Evolutionary conservation across 768 basidiomycete species (phyloP).

Genomic region (Xerocomus potaroensis): DNA sequence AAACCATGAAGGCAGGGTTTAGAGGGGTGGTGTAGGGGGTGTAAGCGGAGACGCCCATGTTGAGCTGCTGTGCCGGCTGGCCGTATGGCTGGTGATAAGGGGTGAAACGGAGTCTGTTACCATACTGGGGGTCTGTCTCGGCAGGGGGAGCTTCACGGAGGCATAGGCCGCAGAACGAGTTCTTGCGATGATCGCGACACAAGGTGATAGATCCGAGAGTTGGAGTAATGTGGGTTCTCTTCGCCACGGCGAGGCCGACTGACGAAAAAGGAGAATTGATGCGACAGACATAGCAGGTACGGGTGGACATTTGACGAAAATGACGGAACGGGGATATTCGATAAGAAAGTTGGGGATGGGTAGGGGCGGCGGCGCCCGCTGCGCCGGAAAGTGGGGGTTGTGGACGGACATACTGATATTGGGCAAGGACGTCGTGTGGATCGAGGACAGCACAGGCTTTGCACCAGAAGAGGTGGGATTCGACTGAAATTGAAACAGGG

Average conservation of each 20-base stretch:
- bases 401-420: constrained; percentile 44
- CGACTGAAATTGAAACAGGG: constrained; percentile 39
- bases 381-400: constrained; percentile 28
- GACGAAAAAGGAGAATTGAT: constrained; percentile 54
- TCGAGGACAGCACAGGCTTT: constrained; percentile 60
- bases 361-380: constrained; percentile 32
- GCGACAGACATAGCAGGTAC: constrained; percentile 64
- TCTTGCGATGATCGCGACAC: constrained; percentile 63
- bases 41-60: constrained; percentile 22
- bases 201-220: constrained; percentile 45
- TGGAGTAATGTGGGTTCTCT: constrained; percentile 40
- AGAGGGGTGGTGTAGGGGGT: constrained; percentile 22
- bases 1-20: constrained; percentile 35
- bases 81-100: constrained; percentile 31
- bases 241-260: constrained; percentile 48
- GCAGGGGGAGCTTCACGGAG: constrained; percentile 54
- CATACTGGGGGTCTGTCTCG: constrained; percentile 37
- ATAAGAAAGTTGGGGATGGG: constrained; percentile 30
- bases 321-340: constrained; percentile 54
- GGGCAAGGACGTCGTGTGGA: constrained; percentile 52
- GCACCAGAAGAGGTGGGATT: constrained; percentile 67
- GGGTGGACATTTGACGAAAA: constrained; percentile 52
- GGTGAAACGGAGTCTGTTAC: constrained; percentile 28
- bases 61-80: constrained; percentile 15
- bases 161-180: constrained; percentile 64